Evolutionary conservation across 306 rosid genomes (phyloP), one percentile per base, ranked within the genome.

Genomic region (Dryas drummondii): DNA sequence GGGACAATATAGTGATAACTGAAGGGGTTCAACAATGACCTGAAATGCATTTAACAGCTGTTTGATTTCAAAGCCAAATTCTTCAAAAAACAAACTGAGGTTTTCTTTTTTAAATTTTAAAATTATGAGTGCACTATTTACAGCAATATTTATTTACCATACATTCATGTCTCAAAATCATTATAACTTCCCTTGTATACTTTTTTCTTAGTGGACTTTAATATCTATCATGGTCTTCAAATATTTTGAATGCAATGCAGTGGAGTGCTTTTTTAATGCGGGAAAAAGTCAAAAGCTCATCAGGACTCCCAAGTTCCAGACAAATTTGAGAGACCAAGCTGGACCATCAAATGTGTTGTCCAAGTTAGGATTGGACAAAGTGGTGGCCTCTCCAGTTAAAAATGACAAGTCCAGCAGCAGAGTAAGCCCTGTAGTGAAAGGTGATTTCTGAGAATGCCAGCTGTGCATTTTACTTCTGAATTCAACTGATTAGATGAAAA

Each of bases 241-340:
- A 68, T 27, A 27, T 67, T 66, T 68, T 75, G 73, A 49, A 70
- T 79, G 66, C 79, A 72, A 72, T 84, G 82, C 84, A 90, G 91
- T 86, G 73, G 88, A 80, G 69, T 59, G 57, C 27, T 83, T 83
- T 68, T 90, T 90, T 46, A 90, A 88, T 78, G 64, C 3, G 82
- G 79, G 70, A 45, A 57, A 48, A 73, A 46, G 56, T 65, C 65
- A 22, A 66, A 73, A 61, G 67, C 54, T 54, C 69, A 64, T 50
- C 73, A 65, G 47, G 48, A 68, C 56, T 26, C 71, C 66, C 46
- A 63, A 46, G 61, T 50, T 54, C 57, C 71, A 50, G 52, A 57
- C 64, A 42, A 67, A 71, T 66, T 40, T 15, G 42, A 61, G 53
- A 19, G 37, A 48, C 41, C 46, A 12, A 59, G 49, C 32, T 15